phyloP scores from a whole-genome alignment of 2,329 filamentous ascomycete species.

The Sclerotinia nivalis region DNA sequence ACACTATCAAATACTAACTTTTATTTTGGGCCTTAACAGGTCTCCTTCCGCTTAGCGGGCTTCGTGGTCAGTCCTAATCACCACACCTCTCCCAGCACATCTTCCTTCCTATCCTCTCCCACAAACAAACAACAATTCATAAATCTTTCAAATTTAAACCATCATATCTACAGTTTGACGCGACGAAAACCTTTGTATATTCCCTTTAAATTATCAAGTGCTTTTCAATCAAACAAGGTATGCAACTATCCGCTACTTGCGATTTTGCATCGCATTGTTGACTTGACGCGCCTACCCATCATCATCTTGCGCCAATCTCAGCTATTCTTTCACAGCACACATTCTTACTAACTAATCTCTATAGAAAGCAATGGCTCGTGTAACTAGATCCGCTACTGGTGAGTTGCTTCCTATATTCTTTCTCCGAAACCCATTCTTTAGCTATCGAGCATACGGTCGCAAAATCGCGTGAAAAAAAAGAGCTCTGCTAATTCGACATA shows the following conservation, averaged over 20 bases:
- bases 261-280: background rate
- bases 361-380: constrained; percentile 39
- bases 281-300: background rate
- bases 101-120: constrained; percentile 1
- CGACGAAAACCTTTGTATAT: constrained; percentile 1
- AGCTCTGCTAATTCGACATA: constrained; percentile 33
- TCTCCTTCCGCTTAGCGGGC: constrained; percentile 20
- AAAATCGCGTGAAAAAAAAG: constrained; percentile 20
- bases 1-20: constrained; percentile 2
- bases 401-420: constrained; percentile 26
- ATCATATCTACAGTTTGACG: background rate
- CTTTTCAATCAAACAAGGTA: constrained; percentile 1
- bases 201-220: background rate
- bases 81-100: constrained; percentile 21
- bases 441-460: constrained; percentile 14
- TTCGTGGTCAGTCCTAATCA: constrained; percentile 23
- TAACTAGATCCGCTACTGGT: constrained; percentile 39
- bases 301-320: constrained; percentile 9
- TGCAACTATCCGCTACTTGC: background rate
- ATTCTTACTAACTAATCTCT: constrained; percentile 15
- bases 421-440: background rate
- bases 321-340: background rate
- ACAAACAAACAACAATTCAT: constrained; percentile 17
- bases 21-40: constrained; percentile 9
- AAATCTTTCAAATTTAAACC: constrained; percentile 6